Base-by-base conservation (phyloP, 495 filamentous ascomycete genomes). In the Hyphodiscus hymeniophilus region DNA sequence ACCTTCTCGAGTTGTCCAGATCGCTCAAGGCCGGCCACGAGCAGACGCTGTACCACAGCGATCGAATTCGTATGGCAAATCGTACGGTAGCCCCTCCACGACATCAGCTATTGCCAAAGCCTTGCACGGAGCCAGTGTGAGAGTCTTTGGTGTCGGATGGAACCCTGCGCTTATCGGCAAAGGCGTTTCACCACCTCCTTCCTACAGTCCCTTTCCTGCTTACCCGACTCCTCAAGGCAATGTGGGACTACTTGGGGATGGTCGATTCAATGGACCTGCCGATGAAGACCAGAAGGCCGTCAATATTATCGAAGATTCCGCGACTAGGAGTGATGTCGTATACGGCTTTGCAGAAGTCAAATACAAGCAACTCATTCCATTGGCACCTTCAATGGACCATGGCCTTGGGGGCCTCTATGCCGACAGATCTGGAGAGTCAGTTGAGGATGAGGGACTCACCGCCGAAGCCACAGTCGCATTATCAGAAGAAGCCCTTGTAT, bases 311-410 rank as follows among this genome's bases (percentile, higher is more conserved):
- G 92, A 98, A 63, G 89, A 97, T 47, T 82, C 82, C 42, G 94
- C 94, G 6, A 89, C 85, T 13, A 81, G 87, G 22, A 95, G 88
- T 54, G 89, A 98, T 60, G 90, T 96, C 24, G 89, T 98, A 1
- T 97, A 86, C 61, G 88, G 88, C 17, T 96, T 97, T 66, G 92
- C 92, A 8, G 92, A 97, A 64, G 90, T 98, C 51, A 98, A 98
- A 66, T 96, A 91, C 68, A 92, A 92, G 64, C 92, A 98, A 60
- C 75, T 98, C 26, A 76, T 97, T 11, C 92, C 92, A 4, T 63
- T 92, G 20, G 81, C 86, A 4, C 92, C 91, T 12, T 89, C 84
- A 0, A 79, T 77, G 54, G 78, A 83, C 38, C 75, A 79, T 53
- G 81, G 80, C 8, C 73, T 88, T 20, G 81, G 84, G 18, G 77